Evolutionary conservation across 257 asterid species (phyloP), one percentile per base, ranked within the genome.

Genomic region (Osmanthus fragrans): DNA sequence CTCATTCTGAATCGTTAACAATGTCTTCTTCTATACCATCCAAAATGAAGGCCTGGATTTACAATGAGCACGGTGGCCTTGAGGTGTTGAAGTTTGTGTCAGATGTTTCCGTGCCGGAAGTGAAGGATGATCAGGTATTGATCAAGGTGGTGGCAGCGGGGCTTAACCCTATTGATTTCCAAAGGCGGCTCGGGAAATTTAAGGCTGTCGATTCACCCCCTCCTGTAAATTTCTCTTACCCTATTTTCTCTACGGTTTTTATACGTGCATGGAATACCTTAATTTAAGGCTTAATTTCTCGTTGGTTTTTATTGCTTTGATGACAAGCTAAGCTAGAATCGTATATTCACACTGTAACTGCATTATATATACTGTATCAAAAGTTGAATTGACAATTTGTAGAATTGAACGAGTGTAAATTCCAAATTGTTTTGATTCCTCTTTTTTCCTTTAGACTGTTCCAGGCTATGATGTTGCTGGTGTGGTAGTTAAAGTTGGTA

Each of bases 391-490:
- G 51, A 42, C 51, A 42, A 42, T 12, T 42, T 42, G 16, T 12
- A 13, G 51, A 12, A 42, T 42, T 4, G 12, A 11, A 13, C 51
- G 12, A 42, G 18, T 12, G 5, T 42, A 13, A 13, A 13, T 37
- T 32, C 69, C 32, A 25, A 23, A 25, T 8, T 54, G 39, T 21
- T 27, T 74, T 10, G 15, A 56, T 39, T 10, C 64, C 36, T 40
- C 30, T 23, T 25, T 30, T 73, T 73, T 30, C 73, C 10, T 42
- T 54, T 34, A 94, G 99, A 91, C 94, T 6, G 90, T 94, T 77
- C 97, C 97, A 47, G 99, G 99, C 1, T 94, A 94, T 56, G 97
- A 94, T 86, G 97, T 94, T 63, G 94, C 99, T 8, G 99, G 97
- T 2, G 90, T 91, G 64, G 96, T 92, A 64, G 96, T 92, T 36